Conservation (phyloP, 2,329 filamentous ascomycete species). For the Talaromyces sp. region DNA sequence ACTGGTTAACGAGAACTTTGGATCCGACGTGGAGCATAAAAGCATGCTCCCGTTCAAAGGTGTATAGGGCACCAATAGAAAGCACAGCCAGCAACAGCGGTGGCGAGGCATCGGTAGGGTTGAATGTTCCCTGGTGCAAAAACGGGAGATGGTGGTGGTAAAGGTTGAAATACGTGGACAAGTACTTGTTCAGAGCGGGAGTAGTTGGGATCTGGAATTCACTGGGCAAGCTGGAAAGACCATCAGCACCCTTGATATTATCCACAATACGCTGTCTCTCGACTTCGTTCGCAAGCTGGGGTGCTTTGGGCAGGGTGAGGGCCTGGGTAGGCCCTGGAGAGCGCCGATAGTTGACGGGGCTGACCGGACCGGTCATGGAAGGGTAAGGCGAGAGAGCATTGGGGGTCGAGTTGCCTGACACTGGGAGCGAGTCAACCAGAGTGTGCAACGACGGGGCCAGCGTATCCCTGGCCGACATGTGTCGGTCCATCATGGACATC, state of each 20-base stretch:
- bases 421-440: conserved; percentile 67
- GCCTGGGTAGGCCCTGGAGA: conserved; percentile 65
- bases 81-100: conserved; percentile 82
- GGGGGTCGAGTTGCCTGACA: conserved; percentile 64
- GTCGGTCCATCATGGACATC: conserved; percentile 64
- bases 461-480: conserved; percentile 53
- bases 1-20: conserved; percentile 94
- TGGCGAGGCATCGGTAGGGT: conserved; percentile 71
- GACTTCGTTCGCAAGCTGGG: conserved; percentile 77
- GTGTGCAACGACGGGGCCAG: conserved; percentile 63
- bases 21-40: conserved; percentile 97
- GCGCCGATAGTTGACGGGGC: conserved; percentile 64
- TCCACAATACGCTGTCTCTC: conserved; percentile 81
- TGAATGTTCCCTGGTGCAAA: conserved; percentile 86
- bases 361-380: conserved; percentile 62
- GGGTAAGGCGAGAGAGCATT: conserved; percentile 69
- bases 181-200: conserved; percentile 78
- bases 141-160: conserved; percentile 98
- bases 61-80: conserved; percentile 92
- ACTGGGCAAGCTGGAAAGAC: conserved; percentile 75
- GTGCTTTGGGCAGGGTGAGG: conserved; percentile 62
- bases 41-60: conserved; percentile 93
- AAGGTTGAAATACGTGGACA: conserved; percentile 92
- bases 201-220: conserved; percentile 83
- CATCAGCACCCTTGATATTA: conserved; percentile 76